Percentiles rank a stretch among this genome's conserved stretches.
phyloP scores from a whole-genome alignment of 2,329 filamentous ascomycete genomes.

The Fusarium keratoplasticum region DNA sequence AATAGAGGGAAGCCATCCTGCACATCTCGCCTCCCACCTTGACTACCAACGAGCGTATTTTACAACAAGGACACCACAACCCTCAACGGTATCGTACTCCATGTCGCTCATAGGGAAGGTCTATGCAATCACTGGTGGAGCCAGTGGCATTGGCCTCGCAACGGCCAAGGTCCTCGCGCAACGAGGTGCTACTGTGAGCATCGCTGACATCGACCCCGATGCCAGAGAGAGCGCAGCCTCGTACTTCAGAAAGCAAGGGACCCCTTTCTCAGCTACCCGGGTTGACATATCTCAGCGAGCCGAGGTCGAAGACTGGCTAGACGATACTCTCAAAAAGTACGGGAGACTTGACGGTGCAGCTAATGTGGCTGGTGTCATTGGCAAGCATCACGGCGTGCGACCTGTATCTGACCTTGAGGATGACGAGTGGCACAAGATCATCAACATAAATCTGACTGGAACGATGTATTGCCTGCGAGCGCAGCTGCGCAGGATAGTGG shows the following conservation, averaged over 20 bases:
- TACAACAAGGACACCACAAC: not conserved
- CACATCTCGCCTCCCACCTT: not conserved
- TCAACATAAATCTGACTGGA: slow-evolving; percentile 62
- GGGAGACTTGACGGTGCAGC: slow-evolving; percentile 66
- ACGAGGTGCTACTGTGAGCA: slow-evolving; percentile 53
- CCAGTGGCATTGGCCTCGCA: slow-evolving; percentile 58
- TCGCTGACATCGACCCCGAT: slow-evolving; percentile 52
- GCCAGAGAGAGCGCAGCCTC: slow-evolving; percentile 46
- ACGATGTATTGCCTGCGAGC: slow-evolving; percentile 63
- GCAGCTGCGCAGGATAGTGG: slow-evolving; percentile 53
- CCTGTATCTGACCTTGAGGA: slow-evolving; percentile 58
- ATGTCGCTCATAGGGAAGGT: slow-evolving; percentile 51
- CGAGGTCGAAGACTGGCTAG: slow-evolving; percentile 64
- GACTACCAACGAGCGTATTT: not conserved
- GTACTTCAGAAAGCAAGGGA: slow-evolving; percentile 45
- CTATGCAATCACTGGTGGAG: slow-evolving; percentile 56
- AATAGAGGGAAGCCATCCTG: not conserved
- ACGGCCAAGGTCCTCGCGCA: slow-evolving; percentile 52
- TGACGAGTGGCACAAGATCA: slow-evolving; percentile 61
- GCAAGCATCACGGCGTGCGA: slow-evolving; percentile 55
- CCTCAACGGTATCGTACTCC: not conserved
- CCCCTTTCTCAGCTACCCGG: slow-evolving; percentile 50
- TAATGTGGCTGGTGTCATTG: slow-evolving; percentile 66
- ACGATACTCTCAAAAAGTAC: slow-evolving; percentile 58
- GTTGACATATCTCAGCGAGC: slow-evolving; percentile 61